Evolutionary conservation across 331 rosid species (phyloP).

Genomic region (Phaseolus coccineus): DNA sequence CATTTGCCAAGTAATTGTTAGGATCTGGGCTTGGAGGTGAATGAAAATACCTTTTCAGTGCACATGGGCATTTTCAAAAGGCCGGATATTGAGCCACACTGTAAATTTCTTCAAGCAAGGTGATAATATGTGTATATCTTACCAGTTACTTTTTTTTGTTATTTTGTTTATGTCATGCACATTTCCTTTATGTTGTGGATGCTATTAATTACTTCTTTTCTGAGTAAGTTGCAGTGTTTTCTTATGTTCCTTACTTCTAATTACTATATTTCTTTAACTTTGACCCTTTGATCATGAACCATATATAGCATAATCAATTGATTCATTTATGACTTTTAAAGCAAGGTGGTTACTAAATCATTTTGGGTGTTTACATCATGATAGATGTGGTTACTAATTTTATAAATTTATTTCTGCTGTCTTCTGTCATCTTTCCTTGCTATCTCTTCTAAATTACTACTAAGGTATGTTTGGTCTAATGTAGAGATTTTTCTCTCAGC

Average conservation of each 20-base stretch:
- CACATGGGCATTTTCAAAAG: slow-evolving; percentile 41
- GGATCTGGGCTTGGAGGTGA: slow-evolving; percentile 53
- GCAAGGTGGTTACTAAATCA: background rate
- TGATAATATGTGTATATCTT: slow-evolving; percentile 36
- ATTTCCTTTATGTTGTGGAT: slow-evolving; percentile 23
- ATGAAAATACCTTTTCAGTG: slow-evolving; percentile 45
- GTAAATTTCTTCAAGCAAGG: slow-evolving; percentile 83
- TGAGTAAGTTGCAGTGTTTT: background rate
- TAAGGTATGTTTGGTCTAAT: background rate
- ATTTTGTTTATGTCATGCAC: background rate
- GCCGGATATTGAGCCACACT: slow-evolving; percentile 54
- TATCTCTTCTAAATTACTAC: background rate
- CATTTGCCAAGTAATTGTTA: slow-evolving; percentile 45
- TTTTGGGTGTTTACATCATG: slow-evolving; percentile 30
- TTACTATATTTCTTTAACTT: background rate
- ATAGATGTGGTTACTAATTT: slow-evolving; percentile 1
- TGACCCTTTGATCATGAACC: slow-evolving; percentile 4
- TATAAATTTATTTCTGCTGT: slow-evolving; percentile 10
- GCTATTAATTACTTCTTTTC: background rate
- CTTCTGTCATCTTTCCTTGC: background rate
- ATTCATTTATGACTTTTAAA: slow-evolving; percentile 10
- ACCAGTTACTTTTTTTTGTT: background rate
- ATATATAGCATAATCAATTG: slow-evolving; percentile 2
- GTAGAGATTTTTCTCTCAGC: background rate
- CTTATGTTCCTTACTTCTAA: no score